These are phyloP conservation scores for Niveomyces coronatus DNA, from an alignment of 2,329 filamentous ascomycete genomes.

Conservation along the genomic window DNA sequence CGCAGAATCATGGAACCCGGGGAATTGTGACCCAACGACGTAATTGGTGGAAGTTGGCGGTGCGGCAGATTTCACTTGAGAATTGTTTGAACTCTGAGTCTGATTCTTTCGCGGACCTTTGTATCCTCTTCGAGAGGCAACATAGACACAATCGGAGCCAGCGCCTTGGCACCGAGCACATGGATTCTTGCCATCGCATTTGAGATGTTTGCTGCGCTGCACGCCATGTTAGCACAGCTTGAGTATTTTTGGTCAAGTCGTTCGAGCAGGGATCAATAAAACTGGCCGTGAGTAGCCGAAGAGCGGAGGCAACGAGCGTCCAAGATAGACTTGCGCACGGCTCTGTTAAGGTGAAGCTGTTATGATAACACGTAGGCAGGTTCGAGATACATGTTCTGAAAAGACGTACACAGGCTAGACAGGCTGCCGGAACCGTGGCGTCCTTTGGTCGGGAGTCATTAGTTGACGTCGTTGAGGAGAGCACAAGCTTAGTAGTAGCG, in stretches of 20 bases:
- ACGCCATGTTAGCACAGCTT: not conserved
- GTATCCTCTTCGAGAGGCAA: conserved; percentile 65
- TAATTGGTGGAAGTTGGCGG: conserved; percentile 5
- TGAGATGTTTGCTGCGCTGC: conserved; percentile 57
- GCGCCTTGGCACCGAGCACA: conserved; percentile 56
- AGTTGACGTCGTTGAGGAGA: conserved; percentile 15
- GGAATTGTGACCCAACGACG: conserved; percentile 26
- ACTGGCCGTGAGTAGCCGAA: no score
- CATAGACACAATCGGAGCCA: conserved; percentile 56
- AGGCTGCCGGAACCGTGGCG: conserved; percentile 38
- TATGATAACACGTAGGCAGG: no score
- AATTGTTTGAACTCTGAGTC: conserved; percentile 38
- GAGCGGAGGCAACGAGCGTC: no score
- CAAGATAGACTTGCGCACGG: no score
- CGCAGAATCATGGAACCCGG: conserved; percentile 20
- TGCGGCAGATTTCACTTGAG: conserved; percentile 34
- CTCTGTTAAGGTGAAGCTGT: no score
- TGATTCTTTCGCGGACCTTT: conserved; percentile 42
- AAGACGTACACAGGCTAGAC: conserved; percentile 43
- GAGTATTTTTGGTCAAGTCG: no score
- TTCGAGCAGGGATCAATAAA: no score
- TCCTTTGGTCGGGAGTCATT: conserved; percentile 16
- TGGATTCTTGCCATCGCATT: conserved; percentile 61
- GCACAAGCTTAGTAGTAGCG: no score
- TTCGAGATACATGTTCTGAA: not conserved